Base-by-base conservation (phyloP, 768 basidiomycete genomes). In the Lentinula detonsa region DNA sequence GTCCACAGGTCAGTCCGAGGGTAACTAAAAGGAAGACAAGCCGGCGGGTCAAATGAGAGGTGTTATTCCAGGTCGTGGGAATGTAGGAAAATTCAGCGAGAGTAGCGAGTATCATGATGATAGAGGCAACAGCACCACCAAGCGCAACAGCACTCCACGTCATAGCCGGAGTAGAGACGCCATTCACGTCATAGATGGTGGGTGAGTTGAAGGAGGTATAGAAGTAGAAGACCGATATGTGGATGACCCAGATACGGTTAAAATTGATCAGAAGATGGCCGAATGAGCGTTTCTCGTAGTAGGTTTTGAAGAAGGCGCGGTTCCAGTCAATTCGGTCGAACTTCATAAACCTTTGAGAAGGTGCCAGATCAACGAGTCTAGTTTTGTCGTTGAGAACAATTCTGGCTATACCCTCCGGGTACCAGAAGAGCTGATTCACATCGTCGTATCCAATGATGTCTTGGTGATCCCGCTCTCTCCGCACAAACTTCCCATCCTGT, bases 381-480 rank as follows among this genome's bases (percentile, higher is more conserved):
- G 88, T 91, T 93, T 93, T 96, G 80, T 98, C 93, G 16, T 76
- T 82, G 45, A 98, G 81, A 2, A 87, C 84, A 68, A 99, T 98
- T 34, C 93, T 80, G 9, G 95, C 91, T 68, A 99, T 95, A 35
- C 97, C 97, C 65, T 99, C 97, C 2, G 96, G 97, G 72, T 98
- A 99, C 97, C 96, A 99, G 75, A 99, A 99, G 51, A 99, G 76
- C 72, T 99, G 96, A 71, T 99, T 99, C 64, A 98, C 90, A 74
- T 99, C 97, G 73, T 99, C 97, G 69, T 99, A 99, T 4, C 97
- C 97, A 69, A 99, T 96, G 68, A 98, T 95, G 63, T 86, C 81
- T 53, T 93, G 87, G 70, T 98, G 97, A 69, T 99, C 97, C 70
- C 80, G 81, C 79, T 99, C 97, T 69, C 91, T 82, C 69, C 93